These are phyloP conservation scores for Fusarium pseudograminearum DNA, from an alignment of 2,329 filamentous ascomycete genomes.

Conservation along the genomic window DNA sequence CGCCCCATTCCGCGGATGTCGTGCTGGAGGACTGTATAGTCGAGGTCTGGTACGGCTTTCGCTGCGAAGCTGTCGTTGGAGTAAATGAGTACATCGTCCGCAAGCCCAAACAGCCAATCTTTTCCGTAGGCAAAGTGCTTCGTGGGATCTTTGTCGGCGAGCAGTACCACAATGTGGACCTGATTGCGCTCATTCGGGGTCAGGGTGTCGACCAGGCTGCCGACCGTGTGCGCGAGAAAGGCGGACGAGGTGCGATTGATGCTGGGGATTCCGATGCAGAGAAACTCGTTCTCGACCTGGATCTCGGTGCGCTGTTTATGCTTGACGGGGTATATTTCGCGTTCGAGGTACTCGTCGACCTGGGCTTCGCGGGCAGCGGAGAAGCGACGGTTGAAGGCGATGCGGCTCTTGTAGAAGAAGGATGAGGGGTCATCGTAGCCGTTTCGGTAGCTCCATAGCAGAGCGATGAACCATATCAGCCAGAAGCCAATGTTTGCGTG, in stretches of 20 bases:
- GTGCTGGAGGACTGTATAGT: slow-evolving; percentile 34
- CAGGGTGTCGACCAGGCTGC: slow-evolving; percentile 50
- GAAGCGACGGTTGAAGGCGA: slow-evolving; percentile 48
- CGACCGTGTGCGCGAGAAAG: slow-evolving; percentile 49
- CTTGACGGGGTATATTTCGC: slow-evolving; percentile 31
- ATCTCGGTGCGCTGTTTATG: slow-evolving; percentile 23
- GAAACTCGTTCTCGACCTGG: slow-evolving; percentile 21
- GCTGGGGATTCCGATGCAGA: slow-evolving; percentile 54
- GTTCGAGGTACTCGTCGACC: slow-evolving; percentile 41
- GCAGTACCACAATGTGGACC: slow-evolving; percentile 51
- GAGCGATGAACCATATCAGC: slow-evolving; percentile 47
- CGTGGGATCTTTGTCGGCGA: slow-evolving; percentile 52
- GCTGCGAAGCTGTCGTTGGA: slow-evolving; percentile 1
- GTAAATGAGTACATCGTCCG: slow-evolving; percentile 53
- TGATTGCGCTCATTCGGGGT: slow-evolving; percentile 48
- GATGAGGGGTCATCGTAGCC: slow-evolving; percentile 53
- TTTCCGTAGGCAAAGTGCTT: slow-evolving; percentile 50
- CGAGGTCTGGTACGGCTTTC: slow-evolving; percentile 5
- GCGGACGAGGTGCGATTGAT: slow-evolving; percentile 50
- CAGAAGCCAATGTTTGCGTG: slow-evolving; percentile 51
- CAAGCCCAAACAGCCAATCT: slow-evolving; percentile 50
- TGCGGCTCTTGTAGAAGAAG: slow-evolving; percentile 49
- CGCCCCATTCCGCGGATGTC: slow-evolving; percentile 45
- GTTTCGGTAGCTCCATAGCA: slow-evolving; percentile 48
- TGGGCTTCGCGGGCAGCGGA: slow-evolving; percentile 46